These are phyloP conservation scores for Venturia effusa DNA, from an alignment of 2,329 filamentous ascomycete genomes.

Conservation along the genomic window DNA sequence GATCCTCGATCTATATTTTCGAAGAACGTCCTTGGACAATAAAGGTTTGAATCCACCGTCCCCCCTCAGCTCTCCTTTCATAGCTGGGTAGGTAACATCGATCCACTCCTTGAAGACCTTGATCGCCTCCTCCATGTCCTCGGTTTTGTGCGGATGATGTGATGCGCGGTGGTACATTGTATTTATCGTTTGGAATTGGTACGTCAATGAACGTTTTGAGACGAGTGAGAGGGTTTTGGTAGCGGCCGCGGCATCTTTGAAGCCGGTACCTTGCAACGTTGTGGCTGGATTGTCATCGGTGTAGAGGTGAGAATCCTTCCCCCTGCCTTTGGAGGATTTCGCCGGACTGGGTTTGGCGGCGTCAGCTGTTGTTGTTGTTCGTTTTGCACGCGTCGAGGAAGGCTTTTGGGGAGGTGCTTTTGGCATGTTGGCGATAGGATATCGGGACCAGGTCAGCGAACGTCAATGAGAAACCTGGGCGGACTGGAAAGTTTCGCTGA, in stretches of 20 bases:
- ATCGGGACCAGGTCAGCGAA: not conserved
- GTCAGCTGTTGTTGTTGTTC: not conserved
- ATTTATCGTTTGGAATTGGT: conserved; percentile 24
- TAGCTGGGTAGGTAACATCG: conserved; percentile 19
- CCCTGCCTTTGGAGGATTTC: not conserved
- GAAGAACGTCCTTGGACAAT: conserved; percentile 18
- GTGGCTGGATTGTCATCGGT: conserved; percentile 23
- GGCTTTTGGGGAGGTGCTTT: not conserved
- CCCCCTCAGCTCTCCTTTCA: conserved; percentile 14
- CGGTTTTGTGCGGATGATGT: conserved; percentile 16
- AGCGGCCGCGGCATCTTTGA: conserved; percentile 20
- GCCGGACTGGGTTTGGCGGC: not conserved
- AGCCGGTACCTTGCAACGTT: conserved; percentile 23
- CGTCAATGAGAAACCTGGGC: too few relatives aligned
- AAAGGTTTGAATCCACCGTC: conserved; percentile 18
- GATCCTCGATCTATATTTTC: conserved; percentile 15
- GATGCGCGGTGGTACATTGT: conserved; percentile 21
- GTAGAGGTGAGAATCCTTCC: conserved; percentile 22
- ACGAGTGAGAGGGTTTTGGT: conserved; percentile 20
- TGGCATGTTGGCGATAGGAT: not conserved
- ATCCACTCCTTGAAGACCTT: conserved; percentile 20
- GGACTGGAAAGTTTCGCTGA: not conserved
- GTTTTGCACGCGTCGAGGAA: not conserved
- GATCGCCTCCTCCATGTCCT: conserved; percentile 19
- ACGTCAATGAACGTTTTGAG: conserved; percentile 19